phyloP scores from a whole-genome alignment of 768 basidiomycete genomes.

The Ramaria rubella region DNA sequence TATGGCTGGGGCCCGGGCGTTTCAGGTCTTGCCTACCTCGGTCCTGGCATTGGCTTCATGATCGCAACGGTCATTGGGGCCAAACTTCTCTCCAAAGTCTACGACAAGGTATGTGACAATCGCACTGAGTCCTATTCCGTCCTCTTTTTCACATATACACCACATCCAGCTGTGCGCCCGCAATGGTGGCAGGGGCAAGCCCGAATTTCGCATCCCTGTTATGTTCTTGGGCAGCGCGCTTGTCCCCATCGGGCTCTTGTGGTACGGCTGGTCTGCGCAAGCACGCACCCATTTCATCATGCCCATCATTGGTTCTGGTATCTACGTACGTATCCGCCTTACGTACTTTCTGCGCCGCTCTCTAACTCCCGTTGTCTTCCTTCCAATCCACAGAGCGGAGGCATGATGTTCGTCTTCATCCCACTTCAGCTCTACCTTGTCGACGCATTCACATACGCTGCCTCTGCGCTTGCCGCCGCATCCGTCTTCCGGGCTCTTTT shows the following conservation, averaged over 20 bases:
- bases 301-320: slow-evolving; percentile 15
- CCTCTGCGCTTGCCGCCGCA: slow-evolving; percentile 13
- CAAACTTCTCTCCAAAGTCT: slow-evolving; percentile 39
- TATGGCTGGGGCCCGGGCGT: slow-evolving; percentile 33
- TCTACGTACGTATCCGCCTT: slow-evolving; percentile 9
- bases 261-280: slow-evolving; percentile 17
- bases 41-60: slow-evolving; percentile 51
- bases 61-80: slow-evolving; percentile 43
- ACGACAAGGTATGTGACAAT: slow-evolving; percentile 41
- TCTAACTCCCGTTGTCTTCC: neutral
- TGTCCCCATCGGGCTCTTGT: slow-evolving; percentile 28
- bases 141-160: slow-evolving; percentile 2
- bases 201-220: slow-evolving; percentile 23
- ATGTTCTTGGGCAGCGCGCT: slow-evolving; percentile 28
- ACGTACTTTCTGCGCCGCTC: neutral
- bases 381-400: neutral
- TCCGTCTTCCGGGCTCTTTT: slow-evolving; percentile 16
- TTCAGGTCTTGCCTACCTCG: slow-evolving; percentile 36
- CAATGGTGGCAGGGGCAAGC: slow-evolving; percentile 3
- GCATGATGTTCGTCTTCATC: slow-evolving; percentile 10
- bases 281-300: slow-evolving; percentile 14
- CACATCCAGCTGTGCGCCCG: slow-evolving; percentile 9
- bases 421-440: slow-evolving; percentile 15
- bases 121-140: neutral
- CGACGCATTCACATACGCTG: slow-evolving; percentile 16